These are phyloP conservation scores for Yamadazyma spencermartinsiae DNA, from an alignment of 1,139 yeast genomes.

Conservation along the genomic window DNA sequence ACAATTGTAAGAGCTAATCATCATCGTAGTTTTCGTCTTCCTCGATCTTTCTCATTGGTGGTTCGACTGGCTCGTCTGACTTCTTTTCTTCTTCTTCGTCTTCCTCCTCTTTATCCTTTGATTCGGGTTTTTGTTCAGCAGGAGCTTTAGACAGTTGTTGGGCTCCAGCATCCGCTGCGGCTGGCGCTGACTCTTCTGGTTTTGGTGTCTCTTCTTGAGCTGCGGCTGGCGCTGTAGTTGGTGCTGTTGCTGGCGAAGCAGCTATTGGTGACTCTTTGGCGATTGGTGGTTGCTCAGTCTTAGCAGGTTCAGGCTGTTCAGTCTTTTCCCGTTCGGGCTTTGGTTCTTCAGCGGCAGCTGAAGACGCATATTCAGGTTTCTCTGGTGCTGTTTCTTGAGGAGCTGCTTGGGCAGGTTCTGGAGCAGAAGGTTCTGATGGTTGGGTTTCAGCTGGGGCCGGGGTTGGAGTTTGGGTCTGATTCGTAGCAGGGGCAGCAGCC, in stretches of 20 bases:
- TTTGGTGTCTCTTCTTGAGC: not conserved
- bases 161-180: conserved; percentile 1
- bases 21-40: conserved; percentile 88
- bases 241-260: conserved; percentile 4
- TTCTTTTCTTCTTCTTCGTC: conserved; percentile 33
- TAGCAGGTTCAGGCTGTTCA: conserved; percentile 1
- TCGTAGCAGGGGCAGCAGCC: conserved; percentile 1
- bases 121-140: conserved; percentile 7
- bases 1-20: conserved; percentile 31
- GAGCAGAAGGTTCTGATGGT: conserved; percentile 7
- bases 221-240: conserved; percentile 7
- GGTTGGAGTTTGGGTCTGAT: conserved; percentile 2
- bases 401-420: conserved; percentile 8
- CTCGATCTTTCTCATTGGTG: conserved; percentile 73
- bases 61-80: conserved; percentile 45
- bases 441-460: conserved; percentile 10
- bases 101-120: conserved; percentile 17
- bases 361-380: conserved; percentile 8
- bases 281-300: conserved; percentile 1
- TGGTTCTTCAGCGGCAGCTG: conserved; percentile 6
- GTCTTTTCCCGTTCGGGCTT: conserved; percentile 5
- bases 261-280: conserved; percentile 2
- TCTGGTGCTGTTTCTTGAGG: conserved; percentile 6
- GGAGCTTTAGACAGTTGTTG: conserved; percentile 5
- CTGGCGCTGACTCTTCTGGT: not conserved